A percentile compares a stretch with the other conserved stretches of the same genome.
Evolutionary conservation across 2,329 filamentous ascomycete genomes (phyloP).

Genomic region (Colletotrichum tamarilloi): DNA sequence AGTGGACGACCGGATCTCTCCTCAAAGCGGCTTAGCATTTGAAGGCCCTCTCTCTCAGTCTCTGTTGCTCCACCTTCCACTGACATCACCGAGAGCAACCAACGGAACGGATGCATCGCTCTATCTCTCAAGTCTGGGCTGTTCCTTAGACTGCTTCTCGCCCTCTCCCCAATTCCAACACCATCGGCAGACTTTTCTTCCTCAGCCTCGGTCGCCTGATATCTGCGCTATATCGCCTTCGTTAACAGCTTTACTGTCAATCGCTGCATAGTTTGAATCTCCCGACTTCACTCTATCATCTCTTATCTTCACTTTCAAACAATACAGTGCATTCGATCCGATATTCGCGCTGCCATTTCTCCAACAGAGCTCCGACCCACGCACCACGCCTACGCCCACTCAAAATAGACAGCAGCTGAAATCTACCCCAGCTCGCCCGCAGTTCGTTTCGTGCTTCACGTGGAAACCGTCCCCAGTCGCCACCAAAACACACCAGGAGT

Average conservation of each 20-base stretch:
- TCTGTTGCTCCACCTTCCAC: constrained; percentile 28
- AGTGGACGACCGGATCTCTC: not conserved
- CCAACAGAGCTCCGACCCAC: constrained; percentile 12
- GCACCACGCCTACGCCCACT: constrained; percentile 4
- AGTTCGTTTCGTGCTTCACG: constrained; percentile 20
- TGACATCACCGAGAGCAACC: constrained; percentile 34
- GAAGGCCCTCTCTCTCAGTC: not conserved
- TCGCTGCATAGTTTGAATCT: not conserved
- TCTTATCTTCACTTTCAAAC: not conserved
- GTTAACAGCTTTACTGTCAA: not conserved
- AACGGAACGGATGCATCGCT: constrained; percentile 31
- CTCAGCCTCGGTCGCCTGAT: not conserved
- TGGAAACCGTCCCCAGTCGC: constrained; percentile 30
- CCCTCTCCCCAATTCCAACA: constrained; percentile 8
- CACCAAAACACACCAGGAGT: constrained; percentile 19
- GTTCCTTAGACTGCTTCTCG: not conserved
- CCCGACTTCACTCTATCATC: not conserved
- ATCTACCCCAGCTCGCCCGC: constrained; percentile 1
- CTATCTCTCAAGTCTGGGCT: constrained; percentile 6
- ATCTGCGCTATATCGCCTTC: not conserved
- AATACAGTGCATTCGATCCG: constrained; percentile 5
- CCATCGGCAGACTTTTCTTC: constrained; percentile 27
- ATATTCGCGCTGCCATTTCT: constrained; percentile 5
- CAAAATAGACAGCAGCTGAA: constrained; percentile 1
- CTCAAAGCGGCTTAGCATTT: constrained; percentile 28